Percentiles rank a stretch among this genome's conserved stretches.
Evolutionary conservation across 2,329 filamentous ascomycete genomes (phyloP).

Genomic region (Ciborinia camelliae): DNA sequence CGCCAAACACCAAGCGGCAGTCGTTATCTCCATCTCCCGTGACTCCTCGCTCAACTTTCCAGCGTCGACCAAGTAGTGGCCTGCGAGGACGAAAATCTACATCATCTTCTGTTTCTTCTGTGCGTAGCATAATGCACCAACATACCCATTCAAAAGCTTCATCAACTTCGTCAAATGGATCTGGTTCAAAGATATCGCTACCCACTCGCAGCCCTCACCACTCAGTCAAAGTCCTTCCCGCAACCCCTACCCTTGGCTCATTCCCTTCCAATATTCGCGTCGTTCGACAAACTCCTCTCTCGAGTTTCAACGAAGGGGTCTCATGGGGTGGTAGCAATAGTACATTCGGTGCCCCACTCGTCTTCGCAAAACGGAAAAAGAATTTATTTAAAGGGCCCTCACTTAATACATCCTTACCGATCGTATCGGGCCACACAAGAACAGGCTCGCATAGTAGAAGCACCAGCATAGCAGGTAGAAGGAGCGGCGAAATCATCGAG

Average conservation of each 20-base stretch:
- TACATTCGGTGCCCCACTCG: slow-evolving; percentile 51
- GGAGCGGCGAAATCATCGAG: slow-evolving; percentile 67
- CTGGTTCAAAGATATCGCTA: slow-evolving; percentile 65
- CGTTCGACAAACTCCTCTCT: slow-evolving; percentile 59
- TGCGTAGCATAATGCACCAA: slow-evolving; percentile 83
- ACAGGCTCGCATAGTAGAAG: slow-evolving; percentile 47
- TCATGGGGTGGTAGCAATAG: slow-evolving; percentile 50
- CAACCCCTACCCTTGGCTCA: slow-evolving; percentile 69
- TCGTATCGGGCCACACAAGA: slow-evolving; percentile 23
- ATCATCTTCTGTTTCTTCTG: slow-evolving; percentile 88
- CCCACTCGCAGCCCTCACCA: slow-evolving; percentile 74
- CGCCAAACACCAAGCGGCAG: slow-evolving; percentile 61
- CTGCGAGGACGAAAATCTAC: slow-evolving; percentile 92
- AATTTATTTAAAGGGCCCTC: slow-evolving; percentile 80
- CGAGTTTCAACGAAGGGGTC: slow-evolving; percentile 57
- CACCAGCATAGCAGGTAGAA: slow-evolving; percentile 62
- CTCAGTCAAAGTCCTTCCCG: slow-evolving; percentile 91
- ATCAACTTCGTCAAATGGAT: slow-evolving; percentile 80
- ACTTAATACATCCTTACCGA: slow-evolving; percentile 44
- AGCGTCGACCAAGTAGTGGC: slow-evolving; percentile 73
- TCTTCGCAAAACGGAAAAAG: slow-evolving; percentile 79
- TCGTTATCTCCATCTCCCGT: slow-evolving; percentile 83
- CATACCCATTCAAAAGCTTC: slow-evolving; percentile 92
- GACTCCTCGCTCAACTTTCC: slow-evolving; percentile 79
- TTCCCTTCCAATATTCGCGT: slow-evolving; percentile 87